Conservation (phyloP, 306 rosid species). For the Cucumis cinereus region DNA sequence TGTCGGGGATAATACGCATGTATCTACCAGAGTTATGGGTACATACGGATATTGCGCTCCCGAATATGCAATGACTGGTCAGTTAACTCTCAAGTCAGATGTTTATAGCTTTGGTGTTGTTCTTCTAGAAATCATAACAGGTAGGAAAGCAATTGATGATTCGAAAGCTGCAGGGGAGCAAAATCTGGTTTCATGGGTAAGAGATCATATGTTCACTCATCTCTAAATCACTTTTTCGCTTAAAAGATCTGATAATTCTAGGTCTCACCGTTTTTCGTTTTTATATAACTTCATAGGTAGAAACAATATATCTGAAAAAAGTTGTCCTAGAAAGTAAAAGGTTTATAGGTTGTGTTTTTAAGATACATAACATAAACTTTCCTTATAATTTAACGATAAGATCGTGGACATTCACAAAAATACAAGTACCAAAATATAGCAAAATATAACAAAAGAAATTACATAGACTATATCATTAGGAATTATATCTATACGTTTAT, state of each 20-base stretch:
- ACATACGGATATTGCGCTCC: slow-evolving; percentile 95
- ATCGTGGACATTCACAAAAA: background rate
- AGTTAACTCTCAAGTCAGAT: slow-evolving; percentile 83
- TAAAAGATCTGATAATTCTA: background rate
- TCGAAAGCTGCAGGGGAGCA: slow-evolving; percentile 76
- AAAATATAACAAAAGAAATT: background rate
- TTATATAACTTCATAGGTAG: background rate
- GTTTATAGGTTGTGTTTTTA: background rate
- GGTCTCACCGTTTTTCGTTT: background rate
- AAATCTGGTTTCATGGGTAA: slow-evolving; percentile 93
- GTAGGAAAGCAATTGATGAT: slow-evolving; percentile 77
- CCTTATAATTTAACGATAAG: background rate
- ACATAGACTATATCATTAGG: background rate
- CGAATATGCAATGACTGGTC: slow-evolving; percentile 90
- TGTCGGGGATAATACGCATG: slow-evolving; percentile 83
- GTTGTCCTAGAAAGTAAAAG: background rate
- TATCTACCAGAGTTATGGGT: slow-evolving; percentile 96
- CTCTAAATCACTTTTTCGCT: background rate
- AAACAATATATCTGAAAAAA: background rate
- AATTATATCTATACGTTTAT: background rate
- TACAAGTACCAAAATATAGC: background rate
- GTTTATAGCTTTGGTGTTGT: slow-evolving; percentile 93
- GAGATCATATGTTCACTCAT: slow-evolving; percentile 4
- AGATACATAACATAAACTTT: background rate
- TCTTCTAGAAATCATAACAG: slow-evolving; percentile 84